These are phyloP conservation scores for Flaveria robusta DNA, from an alignment of 129 eudicot species.

Conservation along the genomic window DNA sequence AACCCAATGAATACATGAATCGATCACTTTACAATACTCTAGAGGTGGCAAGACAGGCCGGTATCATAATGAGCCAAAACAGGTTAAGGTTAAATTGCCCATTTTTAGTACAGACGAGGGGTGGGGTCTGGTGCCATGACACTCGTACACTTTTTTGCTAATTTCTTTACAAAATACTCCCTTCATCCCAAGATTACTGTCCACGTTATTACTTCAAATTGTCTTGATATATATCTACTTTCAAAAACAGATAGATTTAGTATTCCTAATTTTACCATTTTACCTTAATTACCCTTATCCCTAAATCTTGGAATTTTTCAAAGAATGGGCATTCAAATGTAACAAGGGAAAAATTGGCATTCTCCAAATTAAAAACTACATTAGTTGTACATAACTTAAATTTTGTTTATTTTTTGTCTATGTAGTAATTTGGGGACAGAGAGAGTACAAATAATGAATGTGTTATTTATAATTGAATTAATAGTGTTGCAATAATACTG, in stretches of 20 bases:
- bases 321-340: neutral
- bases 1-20: neutral
- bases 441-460: neutral
- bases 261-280: neutral
- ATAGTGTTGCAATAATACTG: neutral
- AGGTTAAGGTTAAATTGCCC: neutral
- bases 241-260: neutral
- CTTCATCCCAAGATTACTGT: neutral
- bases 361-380: neutral
- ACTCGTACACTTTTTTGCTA: neutral
- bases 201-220: neutral
- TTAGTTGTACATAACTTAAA: neutral
- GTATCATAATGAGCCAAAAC: neutral
- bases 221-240: neutral
- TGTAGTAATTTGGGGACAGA: neutral
- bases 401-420: neutral
- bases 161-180: neutral
- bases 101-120: neutral
- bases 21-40: neutral
- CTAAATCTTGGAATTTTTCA: neutral
- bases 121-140: neutral
- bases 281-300: neutral
- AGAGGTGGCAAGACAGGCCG: neutral
- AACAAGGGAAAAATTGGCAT: neutral
- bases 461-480: neutral